phyloP scores from a whole-genome alignment of 148 eudicot species.

The Hydrangea macrophylla region DNA sequence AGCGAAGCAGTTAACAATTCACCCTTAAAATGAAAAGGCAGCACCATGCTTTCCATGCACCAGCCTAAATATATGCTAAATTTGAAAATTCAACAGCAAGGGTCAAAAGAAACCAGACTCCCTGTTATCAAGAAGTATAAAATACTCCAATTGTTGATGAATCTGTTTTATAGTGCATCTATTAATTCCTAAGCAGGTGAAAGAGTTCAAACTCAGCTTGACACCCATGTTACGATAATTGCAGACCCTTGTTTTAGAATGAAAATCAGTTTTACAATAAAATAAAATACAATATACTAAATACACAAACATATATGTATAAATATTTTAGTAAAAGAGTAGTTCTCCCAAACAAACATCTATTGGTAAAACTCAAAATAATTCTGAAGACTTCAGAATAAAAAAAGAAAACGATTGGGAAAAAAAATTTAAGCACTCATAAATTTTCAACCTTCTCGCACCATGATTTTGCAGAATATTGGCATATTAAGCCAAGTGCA shows the following conservation, averaged over 20 bases:
- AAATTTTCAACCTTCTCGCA: constrained; percentile 2
- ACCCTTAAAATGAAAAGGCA: too few species aligned
- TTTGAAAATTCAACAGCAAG: too few species aligned
- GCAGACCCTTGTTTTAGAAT: too few species aligned
- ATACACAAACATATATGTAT: too few species aligned
- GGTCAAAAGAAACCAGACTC: background rate
- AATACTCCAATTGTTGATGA: background rate
- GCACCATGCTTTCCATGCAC: too few species aligned
- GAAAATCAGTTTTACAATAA: too few species aligned
- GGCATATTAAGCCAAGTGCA: background rate
- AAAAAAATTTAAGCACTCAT: background rate
- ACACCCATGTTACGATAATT: too few species aligned
- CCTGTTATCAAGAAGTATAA: too few species aligned
- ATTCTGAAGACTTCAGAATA: background rate
- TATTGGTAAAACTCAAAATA: background rate
- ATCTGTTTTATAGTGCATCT: background rate
- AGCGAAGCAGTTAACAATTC: too few species aligned
- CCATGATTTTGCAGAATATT: background rate
- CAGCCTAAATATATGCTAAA: too few species aligned
- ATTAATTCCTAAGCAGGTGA: background rate
- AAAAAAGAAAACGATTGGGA: background rate
- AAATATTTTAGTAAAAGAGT: too few species aligned
- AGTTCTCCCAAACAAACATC: background rate
- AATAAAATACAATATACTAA: too few species aligned
- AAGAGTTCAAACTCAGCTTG: constrained; percentile 3